These are phyloP conservation scores for Lenwebbia sp. DNA, from an alignment of 345 rosid species.

Conservation along the genomic window DNA sequence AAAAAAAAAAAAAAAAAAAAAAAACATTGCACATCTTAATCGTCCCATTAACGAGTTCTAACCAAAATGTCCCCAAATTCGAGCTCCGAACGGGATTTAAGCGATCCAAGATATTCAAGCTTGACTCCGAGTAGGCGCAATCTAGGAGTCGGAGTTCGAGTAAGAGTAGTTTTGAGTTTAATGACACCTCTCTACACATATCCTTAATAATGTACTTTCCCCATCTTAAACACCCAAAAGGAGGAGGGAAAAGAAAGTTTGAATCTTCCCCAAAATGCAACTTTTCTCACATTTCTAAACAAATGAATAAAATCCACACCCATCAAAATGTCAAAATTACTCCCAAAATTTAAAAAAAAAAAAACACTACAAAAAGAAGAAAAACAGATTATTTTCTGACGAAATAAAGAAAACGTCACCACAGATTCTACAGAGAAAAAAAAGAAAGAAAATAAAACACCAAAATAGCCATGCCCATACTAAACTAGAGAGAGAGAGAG, in stretches of 20 bases:
- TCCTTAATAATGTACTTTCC: background rate
- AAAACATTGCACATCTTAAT: background rate
- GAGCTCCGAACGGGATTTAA: background rate
- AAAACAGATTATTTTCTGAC: background rate
- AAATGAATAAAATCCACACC: background rate
- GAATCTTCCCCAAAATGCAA: background rate
- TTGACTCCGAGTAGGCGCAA: background rate
- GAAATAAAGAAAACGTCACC: background rate
- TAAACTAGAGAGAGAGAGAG: background rate
- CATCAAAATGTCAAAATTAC: background rate
- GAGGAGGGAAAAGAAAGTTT: background rate
- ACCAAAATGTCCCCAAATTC: background rate
- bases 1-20: too few relatives aligned
- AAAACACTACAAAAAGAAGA: background rate
- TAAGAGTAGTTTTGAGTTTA: background rate
- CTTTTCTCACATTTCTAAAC: background rate
- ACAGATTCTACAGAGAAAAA: background rate
- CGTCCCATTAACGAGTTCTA: background rate
- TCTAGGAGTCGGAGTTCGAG: accelerated
- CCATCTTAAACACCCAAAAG: background rate
- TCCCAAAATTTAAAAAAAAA: background rate
- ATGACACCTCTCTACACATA: background rate
- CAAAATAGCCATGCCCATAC: background rate
- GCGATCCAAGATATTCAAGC: background rate
- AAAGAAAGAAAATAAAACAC: background rate